Evolutionary conservation across 129 eudicot genomes (phyloP).

Genomic region (Flaveria sonorensis): DNA sequence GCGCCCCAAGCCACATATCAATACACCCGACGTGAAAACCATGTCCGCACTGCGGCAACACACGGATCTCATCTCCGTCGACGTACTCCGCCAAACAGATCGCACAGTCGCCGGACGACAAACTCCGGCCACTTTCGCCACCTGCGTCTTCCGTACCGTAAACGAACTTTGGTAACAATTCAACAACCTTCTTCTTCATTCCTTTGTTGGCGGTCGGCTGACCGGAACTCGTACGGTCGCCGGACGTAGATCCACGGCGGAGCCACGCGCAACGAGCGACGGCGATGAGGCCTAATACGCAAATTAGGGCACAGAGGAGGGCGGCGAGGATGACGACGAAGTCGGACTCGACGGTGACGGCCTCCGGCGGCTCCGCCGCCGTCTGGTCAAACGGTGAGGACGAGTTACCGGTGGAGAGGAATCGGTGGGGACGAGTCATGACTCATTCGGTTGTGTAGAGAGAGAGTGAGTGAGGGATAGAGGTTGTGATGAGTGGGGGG

Average conservation of each 20-base stretch:
- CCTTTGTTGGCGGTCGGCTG: slow-evolving; percentile 53
- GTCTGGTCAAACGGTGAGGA: slow-evolving; percentile 26
- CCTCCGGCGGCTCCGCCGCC: slow-evolving; percentile 48
- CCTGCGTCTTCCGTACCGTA: slow-evolving; percentile 24
- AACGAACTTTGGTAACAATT: slow-evolving; percentile 49
- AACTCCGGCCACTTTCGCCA: background rate
- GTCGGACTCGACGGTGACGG: slow-evolving; percentile 54
- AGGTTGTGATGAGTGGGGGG: slow-evolving; percentile 11
- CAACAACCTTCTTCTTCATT: slow-evolving; percentile 53
- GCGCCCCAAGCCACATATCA: slow-evolving; percentile 77
- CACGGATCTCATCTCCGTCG: slow-evolving; percentile 74
- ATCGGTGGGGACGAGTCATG: slow-evolving; percentile 46
- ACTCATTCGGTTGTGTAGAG: background rate
- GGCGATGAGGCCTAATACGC: slow-evolving; percentile 60
- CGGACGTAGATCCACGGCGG: slow-evolving; percentile 41
- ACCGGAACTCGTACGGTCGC: slow-evolving; percentile 3
- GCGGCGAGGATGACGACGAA: slow-evolving; percentile 77
- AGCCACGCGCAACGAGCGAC: slow-evolving; percentile 78
- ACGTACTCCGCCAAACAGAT: slow-evolving; percentile 77
- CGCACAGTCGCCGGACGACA: slow-evolving; percentile 57
- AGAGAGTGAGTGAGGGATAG: slow-evolving; percentile 21
- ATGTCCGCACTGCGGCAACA: slow-evolving; percentile 85
- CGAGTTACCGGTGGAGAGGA: slow-evolving; percentile 31
- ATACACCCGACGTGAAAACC: slow-evolving; percentile 72
- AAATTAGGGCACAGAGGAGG: slow-evolving; percentile 65